Evolutionary conservation across 2,329 filamentous ascomycete genomes (phyloP), one percentile per base, ranked within the genome.

Genomic region (Parascedosporium putredinis): DNA sequence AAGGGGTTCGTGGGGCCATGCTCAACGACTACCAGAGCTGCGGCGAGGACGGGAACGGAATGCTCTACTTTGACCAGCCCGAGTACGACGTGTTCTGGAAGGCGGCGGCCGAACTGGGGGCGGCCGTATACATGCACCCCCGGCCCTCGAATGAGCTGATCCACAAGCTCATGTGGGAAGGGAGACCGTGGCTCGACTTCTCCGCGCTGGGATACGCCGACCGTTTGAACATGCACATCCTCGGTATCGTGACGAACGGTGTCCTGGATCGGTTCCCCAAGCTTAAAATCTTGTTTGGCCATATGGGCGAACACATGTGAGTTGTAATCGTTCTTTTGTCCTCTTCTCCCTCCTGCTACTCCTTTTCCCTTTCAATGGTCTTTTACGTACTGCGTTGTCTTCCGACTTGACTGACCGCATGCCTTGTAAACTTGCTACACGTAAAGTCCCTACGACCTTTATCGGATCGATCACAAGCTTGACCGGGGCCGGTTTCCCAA

Each of bases 71-170:
- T 40, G 62, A 64, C 31, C 55, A 57, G 7, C 53, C 55, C 5
- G 56, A 53, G 16, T 66, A 60, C 50, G 55, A 59, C 25, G 49
- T 55, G 2, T 55, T 64, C 3, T 64, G 62, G 51, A 58, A 60
- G 10, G 61, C 60, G 0, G 68, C 66, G 3, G 61, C 67, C 47
- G 64, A 68, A 18, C 63, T 78, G 0, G 68, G 74, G 50, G 71
- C 75, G 1, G 70, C 73, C 0, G 62, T 76, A 20, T 78, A 78
- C 55, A 63, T 78, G 22, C 74, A 78, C 52, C 73, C 74, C 6
- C 33, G 49, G 3, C 31, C 29, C 6, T 36, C 45, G 1, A 48
- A 27, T 14, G 14, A 27, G n/a, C 20, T 31, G 9, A 31, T 48
- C 3, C 45, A 48, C 9, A 48, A 48, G 7, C 33, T 48, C 29